phyloP scores from a whole-genome alignment of 192 early-diverging fungal genomes.

The Thamnidium elegans region DNA sequence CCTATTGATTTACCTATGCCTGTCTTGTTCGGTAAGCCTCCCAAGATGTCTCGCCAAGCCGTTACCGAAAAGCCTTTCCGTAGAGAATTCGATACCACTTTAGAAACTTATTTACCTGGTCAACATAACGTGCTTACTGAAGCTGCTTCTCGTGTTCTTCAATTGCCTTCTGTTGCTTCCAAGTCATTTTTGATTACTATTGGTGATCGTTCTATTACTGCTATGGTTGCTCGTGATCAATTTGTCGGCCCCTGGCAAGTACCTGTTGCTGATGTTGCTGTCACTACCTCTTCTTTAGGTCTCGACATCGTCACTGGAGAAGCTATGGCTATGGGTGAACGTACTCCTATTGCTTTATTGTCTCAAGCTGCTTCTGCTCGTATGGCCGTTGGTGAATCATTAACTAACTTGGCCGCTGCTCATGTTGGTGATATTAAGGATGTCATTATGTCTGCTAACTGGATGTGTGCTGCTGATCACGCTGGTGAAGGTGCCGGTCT shows the following conservation, averaged over 20 bases:
- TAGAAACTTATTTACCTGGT: conserved; percentile 59
- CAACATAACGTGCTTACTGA: conserved; percentile 47
- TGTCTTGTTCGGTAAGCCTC: conserved; percentile 94
- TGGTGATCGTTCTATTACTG: conserved; percentile 94
- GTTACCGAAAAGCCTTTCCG: conserved; percentile 49
- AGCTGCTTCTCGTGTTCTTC: conserved; percentile 74
- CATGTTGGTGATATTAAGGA: conserved; percentile 68
- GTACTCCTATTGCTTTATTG: conserved; percentile 82
- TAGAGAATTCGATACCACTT: conserved; percentile 55
- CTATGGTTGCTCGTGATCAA: conserved; percentile 93
- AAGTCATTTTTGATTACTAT: conserved; percentile 98
- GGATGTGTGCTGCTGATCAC: conserved; percentile 95
- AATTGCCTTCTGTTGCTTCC: conserved; percentile 84
- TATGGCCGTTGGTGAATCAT: conserved; percentile 94
- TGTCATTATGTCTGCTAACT: conserved; percentile 92
- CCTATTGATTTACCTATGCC: conserved; percentile 94
- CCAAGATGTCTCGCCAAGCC: conserved; percentile 86
- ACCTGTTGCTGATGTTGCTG: conserved; percentile 95
- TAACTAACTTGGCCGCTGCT: conserved; percentile 91
- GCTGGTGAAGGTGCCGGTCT: conserved; percentile 89
- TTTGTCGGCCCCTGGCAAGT: conserved; percentile 99
- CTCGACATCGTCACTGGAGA: conserved; percentile 75
- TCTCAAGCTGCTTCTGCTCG: conserved; percentile 86
- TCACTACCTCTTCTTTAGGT: conserved; percentile 79
- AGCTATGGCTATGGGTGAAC: conserved; percentile 99